phyloP scores from a whole-genome alignment of 257 asterid genomes.

The Lavandula angustifolia region DNA sequence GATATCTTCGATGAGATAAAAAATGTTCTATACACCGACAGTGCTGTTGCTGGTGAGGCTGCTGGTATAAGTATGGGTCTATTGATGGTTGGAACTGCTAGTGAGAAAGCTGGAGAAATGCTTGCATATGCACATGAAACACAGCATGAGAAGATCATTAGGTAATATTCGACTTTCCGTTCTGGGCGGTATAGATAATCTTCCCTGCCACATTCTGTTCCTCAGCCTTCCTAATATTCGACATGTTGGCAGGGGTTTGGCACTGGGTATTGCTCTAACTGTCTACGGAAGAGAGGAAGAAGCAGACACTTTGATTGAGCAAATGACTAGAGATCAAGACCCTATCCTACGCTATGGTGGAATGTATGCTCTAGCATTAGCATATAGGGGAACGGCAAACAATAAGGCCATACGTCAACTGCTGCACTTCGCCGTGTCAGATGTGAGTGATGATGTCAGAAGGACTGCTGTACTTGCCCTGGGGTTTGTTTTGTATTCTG shows the following conservation, averaged over 20 bases:
- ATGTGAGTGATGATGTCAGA: conserved; percentile 94
- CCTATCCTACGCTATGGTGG: conserved; percentile 98
- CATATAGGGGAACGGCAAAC: conserved; percentile 93
- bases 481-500: conserved; percentile 88
- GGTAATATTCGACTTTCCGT: conserved; percentile 48
- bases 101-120: conserved; percentile 94
- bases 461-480: conserved; percentile 97
- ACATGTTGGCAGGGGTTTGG: conserved; percentile 68
- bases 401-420: conserved; percentile 95
- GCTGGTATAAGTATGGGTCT: conserved; percentile 99
- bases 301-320: conserved; percentile 91
- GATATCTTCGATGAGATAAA: conserved; percentile 83
- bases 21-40: conserved; percentile 83
- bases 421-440: conserved; percentile 97
- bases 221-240: conserved; percentile 20
- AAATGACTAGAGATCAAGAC: conserved; percentile 98
- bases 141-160: conserved; percentile 91
- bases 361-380: conserved; percentile 97
- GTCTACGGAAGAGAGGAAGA: conserved; percentile 98
- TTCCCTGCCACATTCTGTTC: neutral
- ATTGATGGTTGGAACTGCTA: conserved; percentile 96
- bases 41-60: conserved; percentile 99
- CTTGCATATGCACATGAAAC: conserved; percentile 98
- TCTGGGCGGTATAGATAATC: neutral
- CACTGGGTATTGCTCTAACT: conserved; percentile 93